Base-by-base conservation (phyloP, 805 yeast genomes). In the Candida chauliodis region DNA sequence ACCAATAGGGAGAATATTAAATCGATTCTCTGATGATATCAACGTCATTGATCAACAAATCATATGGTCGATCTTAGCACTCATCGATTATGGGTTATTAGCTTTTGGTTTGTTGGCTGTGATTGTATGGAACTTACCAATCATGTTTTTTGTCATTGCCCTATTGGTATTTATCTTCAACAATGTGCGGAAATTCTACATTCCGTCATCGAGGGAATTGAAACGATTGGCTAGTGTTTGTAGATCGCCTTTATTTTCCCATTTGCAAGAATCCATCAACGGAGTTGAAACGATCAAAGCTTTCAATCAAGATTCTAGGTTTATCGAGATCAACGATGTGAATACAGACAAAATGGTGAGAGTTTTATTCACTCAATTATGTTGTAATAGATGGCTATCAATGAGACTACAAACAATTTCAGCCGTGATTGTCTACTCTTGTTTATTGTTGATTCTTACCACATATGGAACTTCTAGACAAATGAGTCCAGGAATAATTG, bases 11-110 rank as follows among this genome's bases (percentile, higher is more conserved):
- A 45, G 69, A 43, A 58, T 65, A 21, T 50, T 65, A 50, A 65
- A 65, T 41, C 49, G 69, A 37, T 65, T 65, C 41, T 49, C 69
- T 3, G 66, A 63, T 20, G 71, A 65, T 44, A 58, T 63, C 2
- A 50, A 50, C 27, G 49, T 49, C 2, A 50, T 63, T 37, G 71
- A 65, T 41, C 51, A 52, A 32, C 58, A 52, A 25, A 42, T 63
- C 6, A 50, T 58, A 17, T 62, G 66, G 64, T 40, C 55, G 9
- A 45, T 61, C 19, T 48, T 52, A 17, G 45, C 43, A 14, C 51
- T 61, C 30, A 45, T 51, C 19, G 44, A 52, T 4, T 48, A 48
- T 28, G 29, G 47, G 17, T 38, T 56, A 13, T 53, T 49, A 19
- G 56, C 61, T 10, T 8, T 56, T 31, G 53, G 56, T 7, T 52